A percentile compares a stretch with the other conserved stretches of the same genome.
Evolutionary conservation across 176 grass and related monocot genomes (phyloP).

Genomic region (Chrysopogon serrulatus): DNA sequence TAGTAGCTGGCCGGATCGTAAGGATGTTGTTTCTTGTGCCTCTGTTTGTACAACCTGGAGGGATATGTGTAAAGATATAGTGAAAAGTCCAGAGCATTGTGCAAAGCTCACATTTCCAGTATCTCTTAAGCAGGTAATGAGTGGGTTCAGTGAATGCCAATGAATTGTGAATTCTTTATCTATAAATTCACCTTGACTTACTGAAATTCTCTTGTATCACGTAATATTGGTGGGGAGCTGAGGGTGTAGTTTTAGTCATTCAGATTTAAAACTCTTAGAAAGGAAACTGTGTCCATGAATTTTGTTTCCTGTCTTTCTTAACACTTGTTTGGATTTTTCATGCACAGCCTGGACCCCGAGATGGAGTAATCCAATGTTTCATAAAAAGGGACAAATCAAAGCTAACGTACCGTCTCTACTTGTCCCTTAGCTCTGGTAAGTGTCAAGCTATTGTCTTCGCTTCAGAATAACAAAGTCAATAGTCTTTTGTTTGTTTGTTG

Average conservation of each 20-base stretch:
- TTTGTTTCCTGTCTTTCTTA: constrained; percentile 1
- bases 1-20: constrained; percentile 76
- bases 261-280: background rate
- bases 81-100: constrained; percentile 73
- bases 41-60: constrained; percentile 78
- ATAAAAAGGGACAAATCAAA: constrained; percentile 91
- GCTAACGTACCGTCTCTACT: constrained; percentile 83
- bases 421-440: constrained; percentile 79
- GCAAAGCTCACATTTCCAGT: constrained; percentile 87
- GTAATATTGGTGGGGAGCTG: background rate
- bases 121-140: constrained; percentile 87
- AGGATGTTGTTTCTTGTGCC: constrained; percentile 76
- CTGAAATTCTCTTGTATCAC: background rate
- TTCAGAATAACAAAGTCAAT: background rate
- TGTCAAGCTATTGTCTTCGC: background rate
- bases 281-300: background rate
- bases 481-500: constrained; percentile 4
- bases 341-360: constrained; percentile 71
- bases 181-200: background rate
- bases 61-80: constrained; percentile 83
- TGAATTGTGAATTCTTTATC: background rate
- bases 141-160: background rate
- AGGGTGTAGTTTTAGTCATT: background rate
- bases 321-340: constrained; percentile 12
- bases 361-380: constrained; percentile 80